Percentiles rank a stretch among this genome's conserved stretches.
phyloP scores from a whole-genome alignment of 192 early-diverging fungal species.

The Physocladia obscura region DNA sequence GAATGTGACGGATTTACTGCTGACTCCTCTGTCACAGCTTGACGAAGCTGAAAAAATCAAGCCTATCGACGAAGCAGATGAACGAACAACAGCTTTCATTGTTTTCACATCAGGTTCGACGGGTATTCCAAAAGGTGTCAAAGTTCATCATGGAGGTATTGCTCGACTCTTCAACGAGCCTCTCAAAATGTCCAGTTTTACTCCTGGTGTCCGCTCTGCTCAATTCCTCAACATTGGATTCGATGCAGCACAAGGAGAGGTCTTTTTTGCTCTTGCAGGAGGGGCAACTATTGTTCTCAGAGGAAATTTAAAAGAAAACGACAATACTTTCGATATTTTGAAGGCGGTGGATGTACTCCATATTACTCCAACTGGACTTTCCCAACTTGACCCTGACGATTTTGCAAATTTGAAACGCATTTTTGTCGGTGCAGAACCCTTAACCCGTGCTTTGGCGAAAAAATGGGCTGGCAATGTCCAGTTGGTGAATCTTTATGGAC shows the following conservation, averaged over 20 bases:
- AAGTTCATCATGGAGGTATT: slow-evolving; percentile 29
- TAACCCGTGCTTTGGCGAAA: slow-evolving; percentile 12
- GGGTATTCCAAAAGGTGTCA: slow-evolving; percentile 43
- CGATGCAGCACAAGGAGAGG: slow-evolving; percentile 32
- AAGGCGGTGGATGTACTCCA: slow-evolving; percentile 13
- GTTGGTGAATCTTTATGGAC: slow-evolving; percentile 31
- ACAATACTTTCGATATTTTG: slow-evolving; percentile 14
- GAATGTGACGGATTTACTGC: neutral
- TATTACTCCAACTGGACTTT: slow-evolving; percentile 35
- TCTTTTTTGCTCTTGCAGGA: slow-evolving; percentile 22
- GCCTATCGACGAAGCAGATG: neutral
- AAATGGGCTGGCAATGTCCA: slow-evolving; percentile 28
- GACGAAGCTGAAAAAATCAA: too few species aligned
- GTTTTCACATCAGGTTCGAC: slow-evolving; percentile 45
- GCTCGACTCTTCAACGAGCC: slow-evolving; percentile 11
- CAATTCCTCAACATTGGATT: slow-evolving; percentile 32
- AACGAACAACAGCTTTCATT: slow-evolving; percentile 6
- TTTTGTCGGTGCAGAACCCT: slow-evolving; percentile 26
- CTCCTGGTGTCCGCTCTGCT: neutral
- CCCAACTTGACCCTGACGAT: slow-evolving; percentile 24
- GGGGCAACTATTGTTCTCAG: slow-evolving; percentile 29
- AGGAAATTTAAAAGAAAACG: too few species aligned
- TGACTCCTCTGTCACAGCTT: too few species aligned
- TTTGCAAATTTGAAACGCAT: slow-evolving; percentile 32
- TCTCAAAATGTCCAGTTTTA: neutral